Base-by-base conservation (phyloP, 2,329 filamentous ascomycete species). In the Talaromyces rugulosus region DNA sequence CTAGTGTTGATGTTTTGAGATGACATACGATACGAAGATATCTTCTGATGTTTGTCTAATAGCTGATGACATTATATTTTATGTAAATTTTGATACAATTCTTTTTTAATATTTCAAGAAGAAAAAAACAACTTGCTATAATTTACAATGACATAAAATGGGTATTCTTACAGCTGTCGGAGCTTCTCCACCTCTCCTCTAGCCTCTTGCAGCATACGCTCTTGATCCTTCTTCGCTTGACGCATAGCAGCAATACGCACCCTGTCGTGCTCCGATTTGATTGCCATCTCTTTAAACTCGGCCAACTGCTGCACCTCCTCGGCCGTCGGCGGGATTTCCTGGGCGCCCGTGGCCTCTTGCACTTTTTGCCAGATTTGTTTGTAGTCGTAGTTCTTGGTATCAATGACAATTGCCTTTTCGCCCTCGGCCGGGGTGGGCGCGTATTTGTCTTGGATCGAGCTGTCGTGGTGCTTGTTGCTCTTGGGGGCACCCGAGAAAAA, bases 211-310 rank as follows among this genome's bases (percentile, higher is more conserved):
- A 81, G 66, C 69, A 80, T 76, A 40, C 72, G 72, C 69, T 79
- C 75, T 67, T 80, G 75, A 62, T 80, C 78, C 69, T 76, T 76
- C 69, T 77, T 77, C 36, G 72, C 73, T 66, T 80, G 77, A 11
- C 77, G 72, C 59, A 77, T 76, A 50, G 59, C 69, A 18, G 69
- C 69, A 55, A 79, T 73, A 27, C 74, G 71, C 63, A 70, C 63
- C 34, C 75, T 70, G 68, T 81, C 79, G 59, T 71, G 66, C n/a
- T 74, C 72, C 47, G 75, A 71, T 66, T 73, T 70, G 52, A 68
- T 67, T 23, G 68, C 67, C 67, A 77, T 70, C 62, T 72, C 68
- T 30, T 73, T 71, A 57, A 77, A 66, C 62, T 74, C 70, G 62
- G 74, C 66, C 61, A 75, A 59, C 60, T 79, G 71, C 14, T 68